Conservation (phyloP, 768 basidiomycete genomes). For the Phlebiopsis flavidoalba region DNA sequence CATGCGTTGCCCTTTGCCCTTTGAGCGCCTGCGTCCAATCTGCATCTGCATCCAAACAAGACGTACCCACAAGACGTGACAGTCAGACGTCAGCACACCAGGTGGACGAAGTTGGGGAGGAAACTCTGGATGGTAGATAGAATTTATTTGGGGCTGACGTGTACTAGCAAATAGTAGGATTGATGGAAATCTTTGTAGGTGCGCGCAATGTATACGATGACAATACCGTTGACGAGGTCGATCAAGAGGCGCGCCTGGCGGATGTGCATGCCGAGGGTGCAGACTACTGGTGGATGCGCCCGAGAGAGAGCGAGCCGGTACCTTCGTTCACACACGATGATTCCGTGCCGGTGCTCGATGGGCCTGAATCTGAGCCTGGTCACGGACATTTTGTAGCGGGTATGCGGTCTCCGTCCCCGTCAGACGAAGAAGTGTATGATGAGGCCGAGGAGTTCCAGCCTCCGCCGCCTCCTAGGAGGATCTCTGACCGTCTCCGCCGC, state of each 20-base stretch:
- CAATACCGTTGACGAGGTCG: not conserved
- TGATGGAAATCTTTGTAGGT: not conserved
- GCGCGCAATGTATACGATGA: not conserved
- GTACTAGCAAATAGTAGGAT: not conserved
- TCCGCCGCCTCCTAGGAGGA: not conserved
- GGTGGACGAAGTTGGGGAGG: not conserved
- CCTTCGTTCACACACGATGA: not conserved
- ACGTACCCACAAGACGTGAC: not conserved
- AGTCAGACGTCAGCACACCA: not conserved
- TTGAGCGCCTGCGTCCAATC: no score
- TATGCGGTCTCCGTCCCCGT: no score
- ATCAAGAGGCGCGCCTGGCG: not conserved
- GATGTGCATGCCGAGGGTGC: not conserved
- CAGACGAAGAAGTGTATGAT: conserved; percentile 3
- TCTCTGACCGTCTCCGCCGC: not conserved
- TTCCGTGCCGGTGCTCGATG: not conserved
- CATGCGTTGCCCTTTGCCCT: no score
- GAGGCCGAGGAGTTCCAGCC: not conserved
- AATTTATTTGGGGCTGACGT: not conserved
- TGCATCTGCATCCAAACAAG: conserved; percentile 1
- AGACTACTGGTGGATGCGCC: not conserved
- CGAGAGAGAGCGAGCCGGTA: not conserved
- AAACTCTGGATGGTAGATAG: not conserved
- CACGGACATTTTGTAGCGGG: not conserved
- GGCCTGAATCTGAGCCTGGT: not conserved